Base-by-base conservation (phyloP, 352 stramenopile genomes). In the Pythium phragmiticola region DNA sequence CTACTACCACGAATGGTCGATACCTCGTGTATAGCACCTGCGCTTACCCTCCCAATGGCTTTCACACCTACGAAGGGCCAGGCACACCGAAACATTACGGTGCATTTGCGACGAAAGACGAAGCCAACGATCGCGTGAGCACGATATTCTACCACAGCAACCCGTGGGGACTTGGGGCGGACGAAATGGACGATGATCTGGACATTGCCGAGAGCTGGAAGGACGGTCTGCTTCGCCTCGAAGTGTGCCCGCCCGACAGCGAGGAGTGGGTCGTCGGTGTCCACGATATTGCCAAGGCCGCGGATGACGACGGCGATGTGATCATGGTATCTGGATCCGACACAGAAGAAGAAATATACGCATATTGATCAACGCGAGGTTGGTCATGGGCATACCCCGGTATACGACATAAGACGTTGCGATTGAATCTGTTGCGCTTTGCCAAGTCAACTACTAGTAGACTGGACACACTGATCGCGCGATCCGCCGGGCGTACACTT, bases 11-110 rank as follows among this genome's bases (percentile, higher is more conserved):
- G 4, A 28, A n/a, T n/a, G 39, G 48, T 16, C 63, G 54, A 3
- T 69, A 69, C 19, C n/a, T 56, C 17, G 63, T 69, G 48, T 69
- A 62, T 23, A 69, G 63, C 49, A 62, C 55, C 6, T 54, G 21
- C 16, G 63, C 63, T 7, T 69, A 60, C 45, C 55, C 43, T 42
- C 37, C 39, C 4, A 55, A 69, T 45, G 42, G 41, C 39, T 69
- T 52, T 7, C 63, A 69, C 41, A 60, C 63, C 14, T 64, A 64
- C 21, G 45, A 8, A 5, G 63, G 63, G 0, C 63, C 63, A 3
- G 42, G 49, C 0, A n/a, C 50, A 41, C 50, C 47, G 1, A 69
- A 43, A 9, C 55, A 57, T 9, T 48, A 64, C 16, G 26, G 51
- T 2, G 54, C 39, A 28, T 69, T 53, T 43, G 36, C 54, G 7